Conservation (phyloP, 257 asterid species). For the Petunia axillaris region DNA sequence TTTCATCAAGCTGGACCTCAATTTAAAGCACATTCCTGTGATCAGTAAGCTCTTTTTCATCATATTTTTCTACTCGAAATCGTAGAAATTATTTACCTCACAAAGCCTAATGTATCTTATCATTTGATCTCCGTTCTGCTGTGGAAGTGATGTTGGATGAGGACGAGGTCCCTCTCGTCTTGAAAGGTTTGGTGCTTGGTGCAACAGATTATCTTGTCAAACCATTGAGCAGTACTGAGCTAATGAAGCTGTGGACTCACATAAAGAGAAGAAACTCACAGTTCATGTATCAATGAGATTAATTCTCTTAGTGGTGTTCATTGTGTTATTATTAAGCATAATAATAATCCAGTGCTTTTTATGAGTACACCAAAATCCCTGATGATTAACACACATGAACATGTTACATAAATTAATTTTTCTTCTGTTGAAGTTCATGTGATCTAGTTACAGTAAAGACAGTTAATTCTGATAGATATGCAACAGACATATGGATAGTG, state of each 20-base stretch:
- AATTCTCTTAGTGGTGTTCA: background rate
- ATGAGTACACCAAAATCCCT: no score
- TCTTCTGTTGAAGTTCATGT: no score
- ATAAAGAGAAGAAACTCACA: background rate
- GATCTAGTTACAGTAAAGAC: no score
- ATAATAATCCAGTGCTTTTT: background rate
- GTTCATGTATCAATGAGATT: background rate
- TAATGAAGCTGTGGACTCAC: constrained; percentile 42
- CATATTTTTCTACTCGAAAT: background rate
- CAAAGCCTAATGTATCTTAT: background rate
- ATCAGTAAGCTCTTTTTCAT: constrained; percentile 52
- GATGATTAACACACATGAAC: no score
- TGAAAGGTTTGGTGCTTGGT: constrained; percentile 67
- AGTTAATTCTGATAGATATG: no score
- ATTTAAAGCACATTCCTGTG: constrained; percentile 55
- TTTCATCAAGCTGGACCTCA: constrained; percentile 50
- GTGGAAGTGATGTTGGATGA: constrained; percentile 48
- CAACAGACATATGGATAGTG: no score
- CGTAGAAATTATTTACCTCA: background rate
- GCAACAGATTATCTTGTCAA: constrained; percentile 75
- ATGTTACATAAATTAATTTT: no score
- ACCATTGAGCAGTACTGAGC: constrained; percentile 52
- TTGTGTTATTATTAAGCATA: background rate
- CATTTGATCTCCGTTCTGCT: background rate
- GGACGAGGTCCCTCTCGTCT: constrained; percentile 53